Conservation (phyloP, 176 grass and related monocot species). For the Triticum urartu region DNA sequence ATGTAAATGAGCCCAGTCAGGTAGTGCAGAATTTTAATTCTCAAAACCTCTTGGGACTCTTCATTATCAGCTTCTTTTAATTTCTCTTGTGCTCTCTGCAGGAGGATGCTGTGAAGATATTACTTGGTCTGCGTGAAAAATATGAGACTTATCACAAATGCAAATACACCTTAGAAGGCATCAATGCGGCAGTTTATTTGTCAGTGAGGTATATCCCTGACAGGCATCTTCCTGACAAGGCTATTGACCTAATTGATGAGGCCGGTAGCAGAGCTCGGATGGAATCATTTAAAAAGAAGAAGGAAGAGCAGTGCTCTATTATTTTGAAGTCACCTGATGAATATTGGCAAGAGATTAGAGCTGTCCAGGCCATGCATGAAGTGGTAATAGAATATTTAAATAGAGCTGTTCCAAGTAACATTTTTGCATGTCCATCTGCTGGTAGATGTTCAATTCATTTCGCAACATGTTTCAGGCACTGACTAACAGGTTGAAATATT, state of each 20-base stretch:
- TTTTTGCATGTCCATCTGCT: constrained; percentile 8
- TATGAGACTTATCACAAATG: constrained; percentile 91
- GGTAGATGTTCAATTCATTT: constrained; percentile 24
- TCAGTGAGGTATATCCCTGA: constrained; percentile 96
- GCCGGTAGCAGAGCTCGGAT: constrained; percentile 91
- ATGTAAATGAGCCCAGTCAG: constrained; percentile 85
- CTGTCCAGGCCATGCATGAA: constrained; percentile 88
- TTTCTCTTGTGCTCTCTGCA: constrained; percentile 26
- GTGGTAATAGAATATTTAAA: constrained; percentile 50
- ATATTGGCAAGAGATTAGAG: constrained; percentile 96
- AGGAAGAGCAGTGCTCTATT: constrained; percentile 70
- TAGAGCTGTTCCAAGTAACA: constrained; percentile 1
- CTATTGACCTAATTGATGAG: constrained; percentile 98
- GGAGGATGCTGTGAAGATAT: constrained; percentile 89
- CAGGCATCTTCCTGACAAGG: constrained; percentile 95
- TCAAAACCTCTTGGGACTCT: neutral
- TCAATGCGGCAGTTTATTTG: constrained; percentile 93
- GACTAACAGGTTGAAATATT: constrained; percentile 86
- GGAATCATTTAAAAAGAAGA: constrained; percentile 90
- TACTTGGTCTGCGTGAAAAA: constrained; percentile 77
- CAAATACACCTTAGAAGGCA: constrained; percentile 79
- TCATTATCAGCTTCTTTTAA: constrained; percentile 22
- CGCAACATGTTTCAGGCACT: constrained; percentile 46
- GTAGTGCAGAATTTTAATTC: constrained; percentile 43
- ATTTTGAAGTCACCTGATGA: constrained; percentile 88